Percentiles rank a stretch among this genome's conserved stretches.
phyloP scores from a whole-genome alignment of 1,284 basidiomycete genomes.

The Peniophora sp. region DNA sequence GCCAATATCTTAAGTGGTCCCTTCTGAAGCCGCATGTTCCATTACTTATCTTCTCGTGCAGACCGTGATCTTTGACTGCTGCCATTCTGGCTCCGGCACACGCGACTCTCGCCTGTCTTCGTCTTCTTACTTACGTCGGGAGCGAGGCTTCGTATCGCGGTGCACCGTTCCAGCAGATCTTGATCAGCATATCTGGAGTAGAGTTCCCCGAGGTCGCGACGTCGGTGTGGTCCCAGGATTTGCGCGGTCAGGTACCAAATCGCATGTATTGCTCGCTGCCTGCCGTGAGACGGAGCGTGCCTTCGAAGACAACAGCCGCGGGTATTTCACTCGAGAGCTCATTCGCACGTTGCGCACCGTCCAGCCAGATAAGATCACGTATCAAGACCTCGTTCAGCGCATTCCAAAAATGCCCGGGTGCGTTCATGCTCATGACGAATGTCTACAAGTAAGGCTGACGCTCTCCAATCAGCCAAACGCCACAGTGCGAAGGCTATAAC shows the following conservation, averaged over 20 bases:
- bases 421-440: not conserved
- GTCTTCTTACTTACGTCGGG: not conserved
- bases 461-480: constrained; percentile 9
- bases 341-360: constrained; percentile 3
- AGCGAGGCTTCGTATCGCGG: constrained; percentile 7
- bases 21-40: not conserved
- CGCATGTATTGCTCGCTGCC: constrained; percentile 15
- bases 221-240: constrained; percentile 3
- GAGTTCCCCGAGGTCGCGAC: not conserved
- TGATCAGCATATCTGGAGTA: not conserved
- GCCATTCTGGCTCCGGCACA: constrained; percentile 23
- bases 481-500: constrained; percentile 15
- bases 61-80: constrained; percentile 23
- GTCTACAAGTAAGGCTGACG: not conserved
- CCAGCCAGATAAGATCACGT: constrained; percentile 9
- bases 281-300: constrained; percentile 10
- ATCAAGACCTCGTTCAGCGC: constrained; percentile 9
- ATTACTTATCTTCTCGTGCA: constrained; percentile 1
- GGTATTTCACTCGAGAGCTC: constrained; percentile 11
- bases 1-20: constrained; percentile 20
- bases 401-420: constrained; percentile 6
- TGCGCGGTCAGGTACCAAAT: constrained; percentile 5
- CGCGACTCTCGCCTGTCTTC: constrained; percentile 8
- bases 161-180: not conserved
- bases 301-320: constrained; percentile 6